These are phyloP conservation scores for Sclerotinia glacialis DNA, from an alignment of 2,329 filamentous ascomycete species.

Conservation along the genomic window DNA sequence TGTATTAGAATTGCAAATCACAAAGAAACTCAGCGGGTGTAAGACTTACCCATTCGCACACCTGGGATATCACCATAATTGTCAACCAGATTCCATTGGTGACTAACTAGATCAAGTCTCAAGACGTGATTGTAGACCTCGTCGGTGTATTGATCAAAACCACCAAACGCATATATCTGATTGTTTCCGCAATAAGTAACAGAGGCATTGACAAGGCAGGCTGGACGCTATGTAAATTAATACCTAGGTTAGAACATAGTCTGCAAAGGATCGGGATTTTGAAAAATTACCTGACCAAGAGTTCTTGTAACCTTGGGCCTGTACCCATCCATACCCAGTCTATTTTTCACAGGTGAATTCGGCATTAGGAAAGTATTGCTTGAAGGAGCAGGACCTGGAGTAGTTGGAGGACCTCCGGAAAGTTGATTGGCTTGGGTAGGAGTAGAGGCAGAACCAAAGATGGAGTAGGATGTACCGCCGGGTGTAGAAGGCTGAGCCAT, in stretches of 20 bases:
- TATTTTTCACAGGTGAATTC: conserved; percentile 71
- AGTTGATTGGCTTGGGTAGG: conserved; percentile 26
- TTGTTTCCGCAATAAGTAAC: conserved; percentile 99
- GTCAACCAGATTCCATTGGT: conserved; percentile 94
- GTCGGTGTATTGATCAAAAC: conserved; percentile 98
- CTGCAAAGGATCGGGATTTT: neutral
- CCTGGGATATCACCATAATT: conserved; percentile 98
- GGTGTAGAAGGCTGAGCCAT: conserved; percentile 50
- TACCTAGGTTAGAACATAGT: conserved; percentile 8
- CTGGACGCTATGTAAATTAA: conserved; percentile 57
- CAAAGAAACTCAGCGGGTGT: neutral
- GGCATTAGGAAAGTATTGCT: conserved; percentile 90
- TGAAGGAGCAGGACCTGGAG: conserved; percentile 53
- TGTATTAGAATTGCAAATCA: neutral
- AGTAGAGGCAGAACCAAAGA: conserved; percentile 47
- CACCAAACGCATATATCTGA: conserved; percentile 95
- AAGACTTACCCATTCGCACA: conserved; percentile 80
- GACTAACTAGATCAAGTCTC: conserved; percentile 77
- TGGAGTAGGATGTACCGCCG: conserved; percentile 43
- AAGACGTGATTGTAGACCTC: conserved; percentile 99
- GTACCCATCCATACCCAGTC: conserved; percentile 68
- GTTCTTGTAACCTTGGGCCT: conserved; percentile 79
- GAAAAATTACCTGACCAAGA: conserved; percentile 54
- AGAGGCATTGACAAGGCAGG: conserved; percentile 94
- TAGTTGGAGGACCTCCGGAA: conserved; percentile 32